Conservation (phyloP, 1,284 basidiomycete genomes). For the Puccinia coronata region DNA sequence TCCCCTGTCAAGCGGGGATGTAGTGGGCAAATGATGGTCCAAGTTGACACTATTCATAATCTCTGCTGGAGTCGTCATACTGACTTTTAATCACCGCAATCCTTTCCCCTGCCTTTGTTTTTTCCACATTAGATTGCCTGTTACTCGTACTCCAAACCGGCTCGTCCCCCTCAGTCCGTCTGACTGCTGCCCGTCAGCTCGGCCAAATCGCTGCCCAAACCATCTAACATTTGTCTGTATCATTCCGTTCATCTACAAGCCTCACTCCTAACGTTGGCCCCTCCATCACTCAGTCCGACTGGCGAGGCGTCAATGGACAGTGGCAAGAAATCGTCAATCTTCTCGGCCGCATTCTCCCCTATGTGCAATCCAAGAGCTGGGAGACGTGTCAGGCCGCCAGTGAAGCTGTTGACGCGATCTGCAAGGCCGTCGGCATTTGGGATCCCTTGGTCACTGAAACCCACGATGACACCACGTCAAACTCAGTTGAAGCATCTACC, state of each 20-base stretch:
- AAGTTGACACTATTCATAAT: too few species aligned
- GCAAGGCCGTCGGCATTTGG: slow-evolving; percentile 80
- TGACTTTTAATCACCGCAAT: too few species aligned
- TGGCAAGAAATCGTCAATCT: slow-evolving; percentile 78
- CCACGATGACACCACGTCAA: neutral
- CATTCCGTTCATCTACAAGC: slow-evolving; percentile 49
- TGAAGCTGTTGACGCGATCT: slow-evolving; percentile 80
- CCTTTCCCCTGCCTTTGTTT: neutral
- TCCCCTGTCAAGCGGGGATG: too few species aligned
- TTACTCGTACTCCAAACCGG: slow-evolving; percentile 85
- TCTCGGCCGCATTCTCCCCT: slow-evolving; percentile 79
- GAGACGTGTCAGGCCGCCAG: slow-evolving; percentile 84
- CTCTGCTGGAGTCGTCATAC: too few species aligned
- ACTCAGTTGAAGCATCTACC: slow-evolving; percentile 7
- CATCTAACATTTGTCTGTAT: slow-evolving; percentile 60
- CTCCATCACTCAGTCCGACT: slow-evolving; percentile 51
- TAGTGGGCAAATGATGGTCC: too few species aligned
- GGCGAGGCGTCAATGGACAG: slow-evolving; percentile 67
- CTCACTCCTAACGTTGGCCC: slow-evolving; percentile 50
- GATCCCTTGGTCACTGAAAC: slow-evolving; percentile 62
- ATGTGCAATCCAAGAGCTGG: slow-evolving; percentile 79
- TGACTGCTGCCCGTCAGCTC: slow-evolving; percentile 85
- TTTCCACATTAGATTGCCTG: slow-evolving; percentile 76
- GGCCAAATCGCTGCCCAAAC: slow-evolving; percentile 82
- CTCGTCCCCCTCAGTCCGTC: slow-evolving; percentile 76